Conservation (phyloP, 2,329 filamentous ascomycete genomes). For the Monilinia laxa region DNA sequence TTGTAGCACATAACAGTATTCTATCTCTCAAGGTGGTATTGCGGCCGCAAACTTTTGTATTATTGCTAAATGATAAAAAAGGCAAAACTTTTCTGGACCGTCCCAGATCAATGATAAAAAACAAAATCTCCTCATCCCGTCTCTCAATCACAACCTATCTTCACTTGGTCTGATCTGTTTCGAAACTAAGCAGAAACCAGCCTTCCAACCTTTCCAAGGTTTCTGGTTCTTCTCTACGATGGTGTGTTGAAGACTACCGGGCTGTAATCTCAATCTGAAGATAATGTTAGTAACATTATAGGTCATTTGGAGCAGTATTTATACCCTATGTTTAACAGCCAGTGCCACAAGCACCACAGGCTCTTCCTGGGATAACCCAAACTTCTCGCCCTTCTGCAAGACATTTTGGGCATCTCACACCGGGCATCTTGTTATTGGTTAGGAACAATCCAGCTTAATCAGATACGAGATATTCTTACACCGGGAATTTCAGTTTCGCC, state of each 20-base stretch:
- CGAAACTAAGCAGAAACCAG: background rate
- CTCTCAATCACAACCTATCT: background rate
- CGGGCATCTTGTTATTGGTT: conserved; percentile 44
- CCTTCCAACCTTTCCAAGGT: background rate
- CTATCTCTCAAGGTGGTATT: background rate
- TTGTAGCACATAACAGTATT: background rate
- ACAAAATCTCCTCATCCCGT: background rate
- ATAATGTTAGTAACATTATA: conserved; percentile 2
- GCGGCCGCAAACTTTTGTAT: background rate
- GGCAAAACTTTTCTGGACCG: background rate
- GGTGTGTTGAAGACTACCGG: background rate
- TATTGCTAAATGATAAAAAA: conserved; percentile 8
- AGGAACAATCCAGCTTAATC: conserved; percentile 14
- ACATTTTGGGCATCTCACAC: conserved; percentile 54
- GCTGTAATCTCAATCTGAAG: background rate
- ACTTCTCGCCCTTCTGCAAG: conserved; percentile 51
- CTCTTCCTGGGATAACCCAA: conserved; percentile 56
- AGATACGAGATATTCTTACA: conserved; percentile 6
- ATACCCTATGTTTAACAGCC: conserved; percentile 9
- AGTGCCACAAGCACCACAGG: conserved; percentile 40
- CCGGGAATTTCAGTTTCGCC: conserved; percentile 19
- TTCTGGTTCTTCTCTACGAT: background rate
- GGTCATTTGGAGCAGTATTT: background rate
- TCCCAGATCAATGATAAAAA: background rate
- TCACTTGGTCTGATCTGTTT: background rate